A percentile compares a stretch with the other conserved stretches of the same genome.
Evolutionary conservation across 345 rosid species (phyloP).

Genomic region (Turritis glabra): DNA sequence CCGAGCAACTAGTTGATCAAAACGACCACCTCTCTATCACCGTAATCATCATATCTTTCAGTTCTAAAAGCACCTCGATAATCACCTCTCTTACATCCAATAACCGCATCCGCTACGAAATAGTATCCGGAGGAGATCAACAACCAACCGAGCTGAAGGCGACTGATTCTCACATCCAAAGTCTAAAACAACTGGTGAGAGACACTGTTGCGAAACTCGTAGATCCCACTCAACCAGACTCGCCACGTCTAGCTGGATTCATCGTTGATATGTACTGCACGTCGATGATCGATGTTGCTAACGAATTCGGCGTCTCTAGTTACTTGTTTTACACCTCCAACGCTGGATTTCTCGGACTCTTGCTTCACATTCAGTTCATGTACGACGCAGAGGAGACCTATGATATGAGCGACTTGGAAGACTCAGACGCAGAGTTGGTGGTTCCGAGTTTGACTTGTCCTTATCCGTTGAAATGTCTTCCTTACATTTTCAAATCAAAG

Average conservation of each 20-base stretch:
- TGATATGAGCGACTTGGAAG: conserved; percentile 32
- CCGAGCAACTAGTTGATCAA: conserved; percentile 41
- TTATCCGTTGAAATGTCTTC: conserved; percentile 40
- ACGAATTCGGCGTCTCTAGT: conserved; percentile 45
- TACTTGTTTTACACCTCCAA: conserved; percentile 48
- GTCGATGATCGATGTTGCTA: conserved; percentile 45
- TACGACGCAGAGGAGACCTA: conserved; percentile 10
- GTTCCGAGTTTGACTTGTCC: conserved; percentile 41
- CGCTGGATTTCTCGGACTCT: conserved; percentile 39
- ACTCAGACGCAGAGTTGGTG: conserved; percentile 36
- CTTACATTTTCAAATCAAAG: not conserved
- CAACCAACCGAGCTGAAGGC: not conserved
- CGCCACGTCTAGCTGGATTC: conserved; percentile 46
- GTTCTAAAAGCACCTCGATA: conserved; percentile 7
- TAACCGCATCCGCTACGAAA: conserved; percentile 19
- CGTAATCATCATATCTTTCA: conserved; percentile 40
- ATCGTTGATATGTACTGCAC: conserved; percentile 54
- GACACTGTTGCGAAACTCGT: conserved; percentile 32
- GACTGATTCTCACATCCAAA: conserved; percentile 23
- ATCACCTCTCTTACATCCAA: conserved; percentile 1
- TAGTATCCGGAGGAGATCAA: conserved; percentile 23
- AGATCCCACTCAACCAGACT: not conserved
- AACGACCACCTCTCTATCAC: conserved; percentile 38
- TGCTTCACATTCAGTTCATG: conserved; percentile 33
- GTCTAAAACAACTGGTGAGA: conserved; percentile 32